A percentile compares a stretch with the other conserved stretches of the same genome.
These are phyloP conservation scores for Ceratocystis albifundus DNA, from an alignment of 2,329 filamentous ascomycete genomes.

Conservation along the genomic window DNA sequence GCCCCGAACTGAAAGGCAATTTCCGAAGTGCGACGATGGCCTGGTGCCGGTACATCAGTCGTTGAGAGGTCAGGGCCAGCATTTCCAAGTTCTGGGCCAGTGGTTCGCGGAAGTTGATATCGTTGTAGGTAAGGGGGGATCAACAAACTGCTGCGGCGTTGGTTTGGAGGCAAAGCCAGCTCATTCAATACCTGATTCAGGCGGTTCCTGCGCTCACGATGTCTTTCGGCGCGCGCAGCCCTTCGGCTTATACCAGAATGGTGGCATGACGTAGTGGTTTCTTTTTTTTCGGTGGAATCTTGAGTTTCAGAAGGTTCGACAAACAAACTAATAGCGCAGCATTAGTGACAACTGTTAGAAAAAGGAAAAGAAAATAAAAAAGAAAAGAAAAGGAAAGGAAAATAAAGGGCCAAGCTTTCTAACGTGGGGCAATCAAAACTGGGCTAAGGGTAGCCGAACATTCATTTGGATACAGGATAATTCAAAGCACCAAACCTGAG, in stretches of 20 bases:
- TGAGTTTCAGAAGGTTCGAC: constrained; percentile 7
- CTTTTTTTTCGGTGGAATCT: neutral
- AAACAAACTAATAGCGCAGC: neutral
- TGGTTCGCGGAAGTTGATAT: neutral
- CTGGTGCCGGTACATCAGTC: neutral
- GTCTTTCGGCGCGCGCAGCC: neutral
- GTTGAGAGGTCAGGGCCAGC: neutral
- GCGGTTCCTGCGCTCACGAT: constrained; percentile 1
- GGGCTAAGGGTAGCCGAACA: neutral
- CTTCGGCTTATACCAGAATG: neutral
- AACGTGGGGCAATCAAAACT: neutral
- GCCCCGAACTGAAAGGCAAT: neutral
- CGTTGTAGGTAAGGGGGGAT: neutral
- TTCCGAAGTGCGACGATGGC: neutral
- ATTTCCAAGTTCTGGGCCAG: neutral
- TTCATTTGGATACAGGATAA: constrained; percentile 2
- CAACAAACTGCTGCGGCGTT: neutral
- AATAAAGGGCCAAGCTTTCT: no score
- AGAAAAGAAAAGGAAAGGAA: neutral
- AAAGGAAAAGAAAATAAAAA: neutral
- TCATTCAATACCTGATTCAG: constrained; percentile 2
- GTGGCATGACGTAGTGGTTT: neutral
- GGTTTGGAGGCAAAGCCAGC: neutral
- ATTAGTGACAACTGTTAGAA: neutral
- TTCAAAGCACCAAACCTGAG: neutral